phyloP scores from a whole-genome alignment of 73 alveolate species.

The Diophrys appendiculata region DNA sequence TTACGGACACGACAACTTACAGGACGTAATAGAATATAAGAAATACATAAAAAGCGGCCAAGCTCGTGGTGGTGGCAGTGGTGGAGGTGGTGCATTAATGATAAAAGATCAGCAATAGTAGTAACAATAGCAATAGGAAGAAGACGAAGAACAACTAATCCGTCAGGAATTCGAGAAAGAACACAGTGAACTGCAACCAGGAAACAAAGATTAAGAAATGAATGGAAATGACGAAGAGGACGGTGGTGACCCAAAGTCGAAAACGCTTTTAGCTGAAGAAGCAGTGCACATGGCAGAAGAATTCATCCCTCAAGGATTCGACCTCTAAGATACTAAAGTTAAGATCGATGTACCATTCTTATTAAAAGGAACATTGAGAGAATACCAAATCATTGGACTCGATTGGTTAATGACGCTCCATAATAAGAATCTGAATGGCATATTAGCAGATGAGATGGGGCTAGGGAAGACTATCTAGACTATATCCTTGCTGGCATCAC shows the following conservation, averaged over 20 bases:
- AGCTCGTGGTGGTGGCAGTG: no score
- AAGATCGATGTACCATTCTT: constrained; percentile 92
- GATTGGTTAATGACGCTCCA: constrained; percentile 97
- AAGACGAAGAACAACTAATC: no score
- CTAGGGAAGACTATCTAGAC: constrained; percentile 98
- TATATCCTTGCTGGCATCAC: constrained; percentile 92
- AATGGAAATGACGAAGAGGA: constrained; percentile 64
- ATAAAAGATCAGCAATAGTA: no score
- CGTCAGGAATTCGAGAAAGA: no score
- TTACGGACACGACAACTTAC: no score
- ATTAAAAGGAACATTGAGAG: constrained; percentile 94
- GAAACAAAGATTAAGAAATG: no score
- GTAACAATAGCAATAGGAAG: no score
- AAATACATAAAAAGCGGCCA: no score
- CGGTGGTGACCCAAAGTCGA: constrained; percentile 23
- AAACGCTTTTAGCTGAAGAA: constrained; percentile 54
- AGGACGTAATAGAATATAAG: no score
- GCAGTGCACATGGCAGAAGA: constrained; percentile 81
- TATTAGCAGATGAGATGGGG: constrained; percentile 99
- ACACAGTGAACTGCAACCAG: no score
- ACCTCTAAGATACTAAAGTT: constrained; percentile 63
- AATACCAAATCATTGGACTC: constrained; percentile 96
- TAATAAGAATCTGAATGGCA: constrained; percentile 98
- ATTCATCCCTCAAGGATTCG: constrained; percentile 75
- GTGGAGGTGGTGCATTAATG: no score